These are phyloP conservation scores for Sequoiadendron giganteum DNA, from an alignment of 75 land plant genomes.

Conservation along the genomic window DNA sequence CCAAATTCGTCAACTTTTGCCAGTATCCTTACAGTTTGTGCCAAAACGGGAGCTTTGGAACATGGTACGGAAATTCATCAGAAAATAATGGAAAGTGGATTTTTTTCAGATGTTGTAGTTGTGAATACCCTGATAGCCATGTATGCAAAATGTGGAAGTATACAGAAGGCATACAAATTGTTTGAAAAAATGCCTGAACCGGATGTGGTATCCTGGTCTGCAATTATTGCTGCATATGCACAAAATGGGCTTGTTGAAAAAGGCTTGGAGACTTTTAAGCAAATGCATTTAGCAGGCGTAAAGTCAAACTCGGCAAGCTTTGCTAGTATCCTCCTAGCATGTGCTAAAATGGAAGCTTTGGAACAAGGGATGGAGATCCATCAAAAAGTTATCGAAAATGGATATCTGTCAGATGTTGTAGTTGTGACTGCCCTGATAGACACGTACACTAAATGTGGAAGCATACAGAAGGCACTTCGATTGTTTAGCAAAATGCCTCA, in stretches of 20 bases:
- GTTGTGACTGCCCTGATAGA: constrained; percentile 15
- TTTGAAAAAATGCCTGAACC: constrained; percentile 36
- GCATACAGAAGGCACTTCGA: not conserved
- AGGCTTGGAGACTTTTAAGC: not conserved
- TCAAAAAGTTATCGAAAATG: not conserved
- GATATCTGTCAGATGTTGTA: not conserved
- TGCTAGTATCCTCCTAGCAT: not conserved
- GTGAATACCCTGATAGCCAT: constrained; percentile 14
- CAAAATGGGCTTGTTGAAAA: constrained; percentile 6
- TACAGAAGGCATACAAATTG: constrained; percentile 20
- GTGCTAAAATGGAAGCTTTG: not conserved
- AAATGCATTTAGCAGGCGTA: not conserved
- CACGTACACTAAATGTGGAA: constrained; percentile 25
- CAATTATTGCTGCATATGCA: constrained; percentile 43
- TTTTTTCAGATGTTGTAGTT: not conserved
- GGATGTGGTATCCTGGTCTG: constrained; percentile 41
- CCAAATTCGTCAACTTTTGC: constrained; percentile 2
- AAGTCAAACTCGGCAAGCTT: not conserved
- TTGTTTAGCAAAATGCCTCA: not conserved
- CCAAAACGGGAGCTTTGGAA: constrained; percentile 7
- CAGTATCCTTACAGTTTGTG: constrained; percentile 12
- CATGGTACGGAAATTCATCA: constrained; percentile 7
- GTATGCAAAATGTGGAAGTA: constrained; percentile 15
- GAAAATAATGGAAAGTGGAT: constrained; percentile 10
- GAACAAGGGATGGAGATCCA: not conserved